Evolutionary conservation across 2,329 filamentous ascomycete species (phyloP), one percentile per base, ranked within the genome.

Genomic region (Beauveria varroae): DNA sequence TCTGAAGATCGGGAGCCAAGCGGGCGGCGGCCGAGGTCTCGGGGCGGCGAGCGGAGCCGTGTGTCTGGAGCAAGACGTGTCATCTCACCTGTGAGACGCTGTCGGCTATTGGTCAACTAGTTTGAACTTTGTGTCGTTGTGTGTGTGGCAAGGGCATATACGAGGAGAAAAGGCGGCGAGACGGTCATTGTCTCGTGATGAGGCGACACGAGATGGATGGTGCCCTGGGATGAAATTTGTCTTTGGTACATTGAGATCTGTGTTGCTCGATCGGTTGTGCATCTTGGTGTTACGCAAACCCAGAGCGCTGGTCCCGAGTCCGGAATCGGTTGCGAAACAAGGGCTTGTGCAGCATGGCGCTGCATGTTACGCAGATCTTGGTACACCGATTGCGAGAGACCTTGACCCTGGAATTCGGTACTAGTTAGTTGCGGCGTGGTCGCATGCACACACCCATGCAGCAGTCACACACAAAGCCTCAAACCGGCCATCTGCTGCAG

Each of bases 51-150:
- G 58, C 58, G 50, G 50, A 61, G 59, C 43, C 51, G 34, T 49
- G 51, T 49, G 44, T 55, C 52, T 61, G 65, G 65, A 69, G 67
- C 61, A 3, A 72, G 72, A 74, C 72, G 66, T 74, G 71, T 74
- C 71, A 73, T 68, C 72, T 74, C 67, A 65, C 63, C 64, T 68
- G 67, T 71, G 67, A 71, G 67, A 70, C 70, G 66, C 61, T 63
- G 46, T 52, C 9, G 66, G 43, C 49, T 61, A 40, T 16, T 41
- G 12, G 28, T 22, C 34, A 47, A 47, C 57, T 50, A 40, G 22
- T 8, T 14, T 46, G 40, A 20, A 14, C 18, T n/a, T 18, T 51
- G 49, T 51, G 28, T 37, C 5, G 9, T 14, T 20, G 26, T 50
- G 24, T 47, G 28, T 50, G 28, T 41, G 47, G 18, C 24, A 41